Percentiles rank a stretch among this genome's conserved stretches.
Evolutionary conservation across 352 stramenopile genomes (phyloP).

Genomic region (Phytophthora idaei): DNA sequence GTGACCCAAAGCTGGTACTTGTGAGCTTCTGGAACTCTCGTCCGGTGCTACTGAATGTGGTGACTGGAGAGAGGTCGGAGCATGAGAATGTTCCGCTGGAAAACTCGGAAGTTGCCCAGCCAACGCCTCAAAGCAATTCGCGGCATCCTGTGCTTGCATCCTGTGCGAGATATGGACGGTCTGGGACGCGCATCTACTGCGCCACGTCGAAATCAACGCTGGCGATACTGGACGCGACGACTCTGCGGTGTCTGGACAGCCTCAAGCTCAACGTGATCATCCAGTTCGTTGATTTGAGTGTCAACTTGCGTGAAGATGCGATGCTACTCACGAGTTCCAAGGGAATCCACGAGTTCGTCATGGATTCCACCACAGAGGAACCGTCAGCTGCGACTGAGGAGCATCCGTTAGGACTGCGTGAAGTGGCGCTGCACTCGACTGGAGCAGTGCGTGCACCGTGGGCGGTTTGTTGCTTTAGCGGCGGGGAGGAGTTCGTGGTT

Average conservation of each 20-base stretch:
- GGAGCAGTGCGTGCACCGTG: constrained; percentile 77
- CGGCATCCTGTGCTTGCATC: constrained; percentile 59
- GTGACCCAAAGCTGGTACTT: constrained; percentile 55
- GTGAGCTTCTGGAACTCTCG: constrained; percentile 66
- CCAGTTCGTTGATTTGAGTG: constrained; percentile 70
- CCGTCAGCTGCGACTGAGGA: not conserved
- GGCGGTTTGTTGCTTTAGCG: constrained; percentile 74
- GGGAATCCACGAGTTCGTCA: constrained; percentile 70
- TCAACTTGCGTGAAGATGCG: constrained; percentile 57
- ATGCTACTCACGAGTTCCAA: constrained; percentile 75
- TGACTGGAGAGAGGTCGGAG: constrained; percentile 34
- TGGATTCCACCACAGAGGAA: constrained; percentile 6
- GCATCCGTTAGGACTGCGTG: constrained; percentile 34
- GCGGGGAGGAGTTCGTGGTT: constrained; percentile 68
- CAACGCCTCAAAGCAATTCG: constrained; percentile 56
- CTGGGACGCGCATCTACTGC: constrained; percentile 67
- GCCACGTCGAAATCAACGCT: constrained; percentile 72
- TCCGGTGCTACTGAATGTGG: constrained; percentile 60
- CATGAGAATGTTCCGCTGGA: constrained; percentile 49
- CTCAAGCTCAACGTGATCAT: constrained; percentile 59
- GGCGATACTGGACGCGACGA: constrained; percentile 59
- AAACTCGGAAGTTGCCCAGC: constrained; percentile 55
- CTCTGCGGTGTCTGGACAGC: constrained; percentile 51
- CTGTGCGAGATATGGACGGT: constrained; percentile 55
- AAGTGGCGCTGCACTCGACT: constrained; percentile 62